Evolutionary conservation across 78 protist species (phyloP), one percentile per base, ranked within the genome.

Genomic region (Emiliania huxleyi): DNA sequence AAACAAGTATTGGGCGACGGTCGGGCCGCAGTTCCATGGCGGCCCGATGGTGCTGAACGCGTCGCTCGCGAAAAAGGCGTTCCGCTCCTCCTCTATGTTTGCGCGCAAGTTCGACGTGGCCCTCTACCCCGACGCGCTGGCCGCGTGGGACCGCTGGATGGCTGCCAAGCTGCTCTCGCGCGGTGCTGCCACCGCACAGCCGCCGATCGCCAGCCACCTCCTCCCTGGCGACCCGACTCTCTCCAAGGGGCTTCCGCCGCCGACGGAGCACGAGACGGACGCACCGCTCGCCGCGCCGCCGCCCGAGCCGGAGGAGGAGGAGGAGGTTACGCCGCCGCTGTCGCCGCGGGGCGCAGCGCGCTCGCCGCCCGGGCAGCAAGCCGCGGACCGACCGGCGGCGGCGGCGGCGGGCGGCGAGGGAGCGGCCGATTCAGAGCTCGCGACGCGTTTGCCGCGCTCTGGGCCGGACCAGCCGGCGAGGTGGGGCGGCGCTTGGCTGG

Each of bases 1-100:
- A 29, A 77, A 77, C 46, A 77, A 77, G 85, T 77, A 77, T 19
- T 77, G 85, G 85, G 85, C 85, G 33, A 22, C 49, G 26, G 37
- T 77, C 46, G 85, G 85, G n/a, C 85, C 85, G 23, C 85, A 77
- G 85, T 77, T 77, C 85, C 85, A 77, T 22, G 85, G 85, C 22
- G 85, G 85, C 19, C 85, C 85, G 48, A 77, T 77, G 85, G 85
- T 77, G 48, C 85, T 77, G 29, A 77, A 77, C 85, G 85, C 1
- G 35, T 15, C 48, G 48, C 46, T 35, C 49, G 48, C 11, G 35
- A 2, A 40, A 11, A 77, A 77, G 85, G 85, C 85, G 33, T 40
- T 77, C 46, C 25, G 44, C 26, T 21, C 85, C 29, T 22, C 85
- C 19, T 45, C 46, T 29, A 37, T 77, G 48, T 77, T 77, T 21